phyloP scores from a whole-genome alignment of 2,329 filamentous ascomycete species.

The Clonostachys solani region DNA sequence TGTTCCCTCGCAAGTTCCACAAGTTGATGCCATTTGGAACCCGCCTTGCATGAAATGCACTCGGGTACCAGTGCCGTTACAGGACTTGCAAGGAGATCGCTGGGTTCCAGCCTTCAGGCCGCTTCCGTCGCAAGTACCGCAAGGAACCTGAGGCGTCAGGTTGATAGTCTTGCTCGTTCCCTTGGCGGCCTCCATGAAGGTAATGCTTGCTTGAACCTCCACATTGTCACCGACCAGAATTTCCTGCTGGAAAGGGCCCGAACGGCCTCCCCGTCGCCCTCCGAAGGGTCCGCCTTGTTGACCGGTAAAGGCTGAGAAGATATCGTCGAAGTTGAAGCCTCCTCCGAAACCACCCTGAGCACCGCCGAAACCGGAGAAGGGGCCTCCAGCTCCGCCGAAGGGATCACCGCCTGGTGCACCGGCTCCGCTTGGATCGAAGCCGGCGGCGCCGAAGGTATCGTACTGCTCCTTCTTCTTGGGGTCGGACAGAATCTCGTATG shows the following conservation, averaged over 20 bases:
- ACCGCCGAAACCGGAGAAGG: slow-evolving; percentile 54
- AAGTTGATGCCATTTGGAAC: slow-evolving; percentile 95
- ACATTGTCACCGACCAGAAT: slow-evolving; percentile 93
- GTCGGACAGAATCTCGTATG: slow-evolving; percentile 92
- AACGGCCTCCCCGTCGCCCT: slow-evolving; percentile 42
- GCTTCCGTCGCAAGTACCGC: slow-evolving; percentile 76
- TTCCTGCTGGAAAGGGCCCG: slow-evolving; percentile 69
- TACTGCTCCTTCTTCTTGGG: slow-evolving; percentile 89
- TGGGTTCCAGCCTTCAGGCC: slow-evolving; percentile 80
- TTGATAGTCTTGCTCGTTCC: slow-evolving; percentile 84
- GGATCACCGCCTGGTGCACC: slow-evolving; percentile 58
- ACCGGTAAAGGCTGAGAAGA: slow-evolving; percentile 82
- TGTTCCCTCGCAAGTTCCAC: slow-evolving; percentile 73
- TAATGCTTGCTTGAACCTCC: slow-evolving; percentile 88
- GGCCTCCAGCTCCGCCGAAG: slow-evolving; percentile 60
- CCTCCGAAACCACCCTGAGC: slow-evolving; percentile 65
- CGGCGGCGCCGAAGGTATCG: slow-evolving; percentile 84
- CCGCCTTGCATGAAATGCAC: slow-evolving; percentile 88
- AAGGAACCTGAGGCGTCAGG: slow-evolving; percentile 77
- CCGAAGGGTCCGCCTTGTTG: slow-evolving; percentile 47
- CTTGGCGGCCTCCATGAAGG: slow-evolving; percentile 94
- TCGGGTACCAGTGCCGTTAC: slow-evolving; percentile 80
- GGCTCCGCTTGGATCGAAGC: slow-evolving; percentile 73
- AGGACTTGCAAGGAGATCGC: slow-evolving; percentile 69
- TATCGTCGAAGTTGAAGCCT: slow-evolving; percentile 93